Evolutionary conservation across 2,329 filamentous ascomycete species (phyloP), one percentile per base, ranked within the genome.

Genomic region (Akanthomyces dipterigenus): DNA sequence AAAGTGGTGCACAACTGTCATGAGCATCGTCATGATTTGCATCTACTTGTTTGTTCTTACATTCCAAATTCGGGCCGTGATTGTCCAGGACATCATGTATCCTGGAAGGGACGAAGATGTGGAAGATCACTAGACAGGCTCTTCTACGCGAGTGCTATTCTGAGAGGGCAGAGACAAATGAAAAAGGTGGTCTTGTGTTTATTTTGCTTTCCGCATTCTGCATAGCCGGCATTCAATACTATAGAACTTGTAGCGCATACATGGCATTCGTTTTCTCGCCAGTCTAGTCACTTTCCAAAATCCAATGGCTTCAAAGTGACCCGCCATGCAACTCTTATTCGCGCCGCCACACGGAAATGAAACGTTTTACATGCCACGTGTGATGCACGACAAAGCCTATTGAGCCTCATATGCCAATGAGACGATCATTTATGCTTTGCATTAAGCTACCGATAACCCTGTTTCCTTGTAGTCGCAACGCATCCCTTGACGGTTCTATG

Each of bases 31-130:
- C 3, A 66, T 84, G 22, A 50, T 76, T 5, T 42, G 71, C 11
- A 70, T 73, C 3, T 82, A 78, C 49, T 67, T 72, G 57, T 76
- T 79, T 62, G 76, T 82, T 7, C 67, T 82, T 18, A 74, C 73
- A 59, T 72, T 71, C 62, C 75, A 78, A n/a, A 67, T 82, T 18
- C 71, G 76, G 38, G 81, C 81, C 0, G 75, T 83, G 24, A 63
- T 80, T 18, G 68, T 72, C n/a, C 78, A 80, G 65, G 81, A 84
- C 42, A 83, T 84, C 60, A 80, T 83, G 77, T 80, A 82, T 62
- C 80, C 81, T 0, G 80, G 80, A 20, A 73, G 79, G 46, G 81
- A 84, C 59, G 81, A 83, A 68, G 81, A 83, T 64, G 76, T 81
- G 16, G 73, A 80, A 53, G 79, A 82, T 24, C 50, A 55, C 24